phyloP scores from a whole-genome alignment of 176 grass and related monocot species.

The Carex littledalei region DNA sequence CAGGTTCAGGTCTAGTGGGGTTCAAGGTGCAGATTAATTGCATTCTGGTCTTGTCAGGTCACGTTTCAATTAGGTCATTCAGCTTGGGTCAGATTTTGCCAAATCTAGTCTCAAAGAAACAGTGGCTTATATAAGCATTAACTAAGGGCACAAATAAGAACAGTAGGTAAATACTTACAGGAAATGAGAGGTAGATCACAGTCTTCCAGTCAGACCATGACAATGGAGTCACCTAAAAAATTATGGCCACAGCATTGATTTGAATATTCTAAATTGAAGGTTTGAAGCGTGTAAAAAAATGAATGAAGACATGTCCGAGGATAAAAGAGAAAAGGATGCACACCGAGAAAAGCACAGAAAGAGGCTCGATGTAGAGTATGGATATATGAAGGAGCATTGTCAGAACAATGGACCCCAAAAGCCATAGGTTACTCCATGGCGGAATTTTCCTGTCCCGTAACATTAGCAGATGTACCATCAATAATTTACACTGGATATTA shows the following conservation, averaged over 20 bases:
- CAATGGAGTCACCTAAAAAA: slow-evolving; percentile 82
- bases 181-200: slow-evolving; percentile 91
- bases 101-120: not conserved
- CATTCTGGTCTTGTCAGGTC: not conserved
- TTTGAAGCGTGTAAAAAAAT: not conserved
- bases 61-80: not conserved
- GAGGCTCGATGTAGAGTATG: slow-evolving; percentile 75
- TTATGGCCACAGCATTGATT: not conserved
- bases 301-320: not conserved
- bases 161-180: slow-evolving; percentile 55
- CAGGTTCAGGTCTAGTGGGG: not conserved
- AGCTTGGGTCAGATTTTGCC: not conserved
- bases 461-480: not conserved
- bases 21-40: not conserved
- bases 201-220: slow-evolving; percentile 86
- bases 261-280: not conserved
- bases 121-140: not conserved
- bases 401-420: slow-evolving; percentile 82
- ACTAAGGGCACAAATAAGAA: not conserved
- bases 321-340: slow-evolving; percentile 29
- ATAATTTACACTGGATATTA: slow-evolving; percentile 5
- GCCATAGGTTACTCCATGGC: slow-evolving; percentile 96
- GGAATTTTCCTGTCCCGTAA: slow-evolving; percentile 51
- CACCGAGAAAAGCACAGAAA: slow-evolving; percentile 94
- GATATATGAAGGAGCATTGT: slow-evolving; percentile 84